Evolutionary conservation across 495 filamentous ascomycete species (phyloP).

Genomic region (Penicillium roqueforti): DNA sequence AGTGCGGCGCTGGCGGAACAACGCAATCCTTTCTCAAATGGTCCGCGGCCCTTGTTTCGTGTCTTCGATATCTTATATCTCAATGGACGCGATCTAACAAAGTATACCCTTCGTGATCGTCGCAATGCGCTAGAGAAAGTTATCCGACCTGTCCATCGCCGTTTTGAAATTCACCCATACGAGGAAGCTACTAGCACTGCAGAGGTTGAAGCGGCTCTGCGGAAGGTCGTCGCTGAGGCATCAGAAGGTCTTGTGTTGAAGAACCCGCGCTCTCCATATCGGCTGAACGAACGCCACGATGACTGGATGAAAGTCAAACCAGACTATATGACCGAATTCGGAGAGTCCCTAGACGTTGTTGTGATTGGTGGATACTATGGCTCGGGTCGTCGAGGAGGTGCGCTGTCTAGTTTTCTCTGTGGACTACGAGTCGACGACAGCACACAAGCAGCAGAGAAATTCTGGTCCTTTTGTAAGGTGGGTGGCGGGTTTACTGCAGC

Average conservation of each 20-base stretch:
- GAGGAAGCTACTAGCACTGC: slow-evolving; percentile 58
- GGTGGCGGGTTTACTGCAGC: slow-evolving; percentile 84
- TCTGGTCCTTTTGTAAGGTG: slow-evolving; percentile 91
- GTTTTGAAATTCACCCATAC: slow-evolving; percentile 81
- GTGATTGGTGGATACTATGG: slow-evolving; percentile 94
- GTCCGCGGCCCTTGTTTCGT: slow-evolving; percentile 73
- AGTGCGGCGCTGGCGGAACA: slow-evolving; percentile 81
- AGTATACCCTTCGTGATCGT: slow-evolving; percentile 79
- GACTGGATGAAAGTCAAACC: slow-evolving; percentile 99
- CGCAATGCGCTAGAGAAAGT: slow-evolving; percentile 66
- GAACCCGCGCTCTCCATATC: slow-evolving; percentile 83
- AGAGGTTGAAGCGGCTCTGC: slow-evolving; percentile 72
- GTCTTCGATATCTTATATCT: slow-evolving; percentile 91
- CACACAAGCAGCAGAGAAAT: slow-evolving; percentile 58
- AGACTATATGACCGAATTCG: slow-evolving; percentile 97
- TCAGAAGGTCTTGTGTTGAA: slow-evolving; percentile 93
- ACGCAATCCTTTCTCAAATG: slow-evolving; percentile 68
- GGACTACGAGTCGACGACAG: slow-evolving; percentile 73
- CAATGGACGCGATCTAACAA: slow-evolving; percentile 73
- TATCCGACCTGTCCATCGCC: slow-evolving; percentile 61
- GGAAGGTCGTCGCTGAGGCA: slow-evolving; percentile 79
- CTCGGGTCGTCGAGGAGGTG: slow-evolving; percentile 76
- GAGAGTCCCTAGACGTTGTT: slow-evolving; percentile 85
- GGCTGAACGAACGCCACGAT: slow-evolving; percentile 86
- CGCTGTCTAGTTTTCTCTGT: slow-evolving; percentile 80